Evolutionary conservation across 2,329 filamentous ascomycete species (phyloP).

Genomic region (Calonectria hawksworthii): DNA sequence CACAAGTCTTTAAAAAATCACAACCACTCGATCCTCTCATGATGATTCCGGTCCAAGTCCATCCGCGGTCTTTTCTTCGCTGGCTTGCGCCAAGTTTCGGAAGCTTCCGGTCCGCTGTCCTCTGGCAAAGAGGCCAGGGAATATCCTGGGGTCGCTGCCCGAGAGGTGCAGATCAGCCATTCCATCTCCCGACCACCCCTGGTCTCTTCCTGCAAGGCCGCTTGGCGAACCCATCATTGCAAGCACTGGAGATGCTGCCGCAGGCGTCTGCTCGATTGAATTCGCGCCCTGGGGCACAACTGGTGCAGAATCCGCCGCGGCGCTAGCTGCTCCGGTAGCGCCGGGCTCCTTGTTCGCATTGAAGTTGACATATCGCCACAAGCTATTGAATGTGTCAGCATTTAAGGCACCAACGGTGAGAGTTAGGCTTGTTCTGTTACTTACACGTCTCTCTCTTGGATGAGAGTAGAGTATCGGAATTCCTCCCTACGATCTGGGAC

Average conservation of each 20-base stretch:
- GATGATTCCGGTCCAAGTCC: slow-evolving; percentile 29
- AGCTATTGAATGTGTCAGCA: slow-evolving; percentile 46
- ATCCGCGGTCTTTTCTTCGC: slow-evolving; percentile 41
- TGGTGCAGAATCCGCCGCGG: slow-evolving; percentile 35
- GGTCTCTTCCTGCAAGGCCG: slow-evolving; percentile 48
- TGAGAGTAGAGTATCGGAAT: slow-evolving; percentile 88
- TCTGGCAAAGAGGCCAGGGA: slow-evolving; percentile 77
- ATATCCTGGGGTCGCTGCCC: slow-evolving; percentile 76
- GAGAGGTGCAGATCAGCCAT: slow-evolving; percentile 63
- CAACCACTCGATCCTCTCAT: neutral
- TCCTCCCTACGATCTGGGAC: slow-evolving; percentile 93
- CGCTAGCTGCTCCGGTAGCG: slow-evolving; percentile 28
- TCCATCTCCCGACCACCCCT: slow-evolving; percentile 54
- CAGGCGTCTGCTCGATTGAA: slow-evolving; percentile 22
- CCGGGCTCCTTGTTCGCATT: slow-evolving; percentile 43
- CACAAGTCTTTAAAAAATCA: neutral
- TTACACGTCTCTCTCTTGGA: slow-evolving; percentile 88
- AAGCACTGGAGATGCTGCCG: slow-evolving; percentile 28
- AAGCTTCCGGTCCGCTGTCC: slow-evolving; percentile 60
- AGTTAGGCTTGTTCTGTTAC: slow-evolving; percentile 40
- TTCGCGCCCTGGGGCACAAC: slow-evolving; percentile 23
- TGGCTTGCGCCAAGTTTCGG: slow-evolving; percentile 46
- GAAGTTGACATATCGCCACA: slow-evolving; percentile 59
- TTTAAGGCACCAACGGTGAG: neutral
- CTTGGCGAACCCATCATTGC: slow-evolving; percentile 37